Base-by-base conservation (phyloP, 345 rosid genomes). In the Barbarea vulgaris region DNA sequence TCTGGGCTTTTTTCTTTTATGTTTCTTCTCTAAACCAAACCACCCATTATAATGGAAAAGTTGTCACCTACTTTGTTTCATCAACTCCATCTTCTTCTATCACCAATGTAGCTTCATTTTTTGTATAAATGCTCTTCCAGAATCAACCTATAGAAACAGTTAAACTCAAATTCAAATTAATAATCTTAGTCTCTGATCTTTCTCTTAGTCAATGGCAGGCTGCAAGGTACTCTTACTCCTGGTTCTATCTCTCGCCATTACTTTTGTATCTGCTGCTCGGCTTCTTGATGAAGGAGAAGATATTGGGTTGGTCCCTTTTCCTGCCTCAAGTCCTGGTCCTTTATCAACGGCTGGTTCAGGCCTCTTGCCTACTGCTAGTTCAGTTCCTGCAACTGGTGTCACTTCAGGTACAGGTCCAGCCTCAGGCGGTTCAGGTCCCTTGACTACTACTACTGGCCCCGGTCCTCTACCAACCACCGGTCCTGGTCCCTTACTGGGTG, bases 271-370 rank as follows among this genome's bases (percentile, higher is more conserved):
- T 15, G 51, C 82, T 56, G 77, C 84, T 67, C 75, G 77, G 73
- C 70, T 79, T 63, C 84, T 81, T 24, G 52, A 63, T 11, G 81
- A 87, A 68, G 83, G 83, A 62, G 84, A 80, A 25, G 77, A 76
- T 69, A 19, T 70, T 62, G 80, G 75, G 21, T 63, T 63, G n/a
- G 75, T 61, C 67, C 85, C 78, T 51, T 54, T 54, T 14, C 78
- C 73, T 70, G 66, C 77, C 81, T 59, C 78, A 42, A 59, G 70
- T 58, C 58, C 72, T 28, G 30, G 74, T 14, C 67, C 33, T 46
- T 59, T 66, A 9, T 51, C 87, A 9, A 67, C 21, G 21, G 41
- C 73, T 74, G 68, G 81, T 31, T 51, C 64, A 71, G 63, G 37
- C 61, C 34, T 27, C 28, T 77, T 77, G 9, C 67, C 72, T 30